Base-by-base conservation (phyloP, 495 filamentous ascomycete genomes). In the Hypoxylon subgilvum region DNA sequence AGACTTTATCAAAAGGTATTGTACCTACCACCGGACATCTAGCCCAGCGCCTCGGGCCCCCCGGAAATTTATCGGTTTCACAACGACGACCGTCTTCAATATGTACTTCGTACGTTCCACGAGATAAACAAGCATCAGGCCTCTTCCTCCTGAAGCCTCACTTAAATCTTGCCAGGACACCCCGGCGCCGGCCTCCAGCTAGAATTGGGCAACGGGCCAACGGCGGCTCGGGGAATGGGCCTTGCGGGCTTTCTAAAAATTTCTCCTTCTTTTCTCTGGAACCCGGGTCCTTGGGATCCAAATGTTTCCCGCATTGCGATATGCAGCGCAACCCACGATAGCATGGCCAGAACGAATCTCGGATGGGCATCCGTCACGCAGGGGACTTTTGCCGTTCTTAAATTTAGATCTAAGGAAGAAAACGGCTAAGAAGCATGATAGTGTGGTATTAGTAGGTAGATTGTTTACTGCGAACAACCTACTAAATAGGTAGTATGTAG, bases 381-480 rank as follows among this genome's bases (percentile, higher is more conserved):
- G 45, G 45, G 51, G 14, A 45, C 25, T 42, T 42, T 10, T 2
- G 13, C 22, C 16, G 16, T 36, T 43, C 31, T 12, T 10, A 43
- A 32, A 14, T 25, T 27, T 14, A 22, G 16, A 30, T 30, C 39
- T 23, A 23, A 31, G 31, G 23, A 45, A 31, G 25, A 31, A 18
- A 58, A n/a, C n/a, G n/a, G n/a, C n/a, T 14, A 14, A 30, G 30
- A 31, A 44, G 39, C 43, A 31, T 41, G 8, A 7, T 19, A 48
- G 27, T 5, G 16, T 23, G 18, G 19, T 25, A 36, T 34, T 32
- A 30, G 27, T 5, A 30, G 27, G 10, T 34, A 34, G 3, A 25
- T 35, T 46, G 51, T 56, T 62, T 44, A 63, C 32, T 42, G 48
- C 48, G 42, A 38, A 48, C 43, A 18, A 18, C n/a, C n/a, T n/a